Conservation (phyloP, 192 early-diverging fungal species). For the Powellomyces hirtus region DNA sequence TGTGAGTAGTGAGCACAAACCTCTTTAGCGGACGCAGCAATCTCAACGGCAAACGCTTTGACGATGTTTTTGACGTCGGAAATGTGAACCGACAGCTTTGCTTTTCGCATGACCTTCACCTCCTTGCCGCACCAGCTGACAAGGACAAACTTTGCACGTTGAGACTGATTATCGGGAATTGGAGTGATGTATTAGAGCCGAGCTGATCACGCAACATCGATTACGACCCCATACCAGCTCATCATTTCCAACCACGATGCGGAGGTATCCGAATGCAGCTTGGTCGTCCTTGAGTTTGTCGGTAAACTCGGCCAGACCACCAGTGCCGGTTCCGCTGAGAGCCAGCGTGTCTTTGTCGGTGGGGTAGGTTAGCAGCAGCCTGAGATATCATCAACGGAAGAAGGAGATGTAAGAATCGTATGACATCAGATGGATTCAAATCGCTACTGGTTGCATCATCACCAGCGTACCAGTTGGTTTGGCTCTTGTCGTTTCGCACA, state of each 20-base stretch:
- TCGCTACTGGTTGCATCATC: not conserved
- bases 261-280: conserved; percentile 79
- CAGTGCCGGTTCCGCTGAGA: conserved; percentile 43
- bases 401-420: not conserved
- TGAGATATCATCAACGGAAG: conserved; percentile 1
- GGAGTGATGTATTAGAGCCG: too few relatives aligned
- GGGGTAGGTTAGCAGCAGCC: conserved; percentile 61
- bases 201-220: too few relatives aligned
- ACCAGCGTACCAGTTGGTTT: conserved; percentile 48
- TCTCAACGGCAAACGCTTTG: conserved; percentile 68
- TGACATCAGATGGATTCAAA: not conserved
- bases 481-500: conserved; percentile 51
- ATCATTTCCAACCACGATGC: conserved; percentile 64
- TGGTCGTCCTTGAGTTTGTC: conserved; percentile 56
- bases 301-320: conserved; percentile 66
- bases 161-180: conserved; percentile 21
- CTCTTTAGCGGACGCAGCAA: conserved; percentile 55
- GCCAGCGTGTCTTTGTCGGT: conserved; percentile 49
- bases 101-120: conserved; percentile 75
- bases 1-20: conserved; percentile 9
- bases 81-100: conserved; percentile 77
- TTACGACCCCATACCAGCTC: conserved; percentile 40
- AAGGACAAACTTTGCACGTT: conserved; percentile 45
- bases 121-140: conserved; percentile 61
- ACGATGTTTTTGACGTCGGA: conserved; percentile 73